These are phyloP conservation scores for Pseudopyrenochaeta lycopersici DNA, from an alignment of 2,329 filamentous ascomycete species.

Conservation along the genomic window DNA sequence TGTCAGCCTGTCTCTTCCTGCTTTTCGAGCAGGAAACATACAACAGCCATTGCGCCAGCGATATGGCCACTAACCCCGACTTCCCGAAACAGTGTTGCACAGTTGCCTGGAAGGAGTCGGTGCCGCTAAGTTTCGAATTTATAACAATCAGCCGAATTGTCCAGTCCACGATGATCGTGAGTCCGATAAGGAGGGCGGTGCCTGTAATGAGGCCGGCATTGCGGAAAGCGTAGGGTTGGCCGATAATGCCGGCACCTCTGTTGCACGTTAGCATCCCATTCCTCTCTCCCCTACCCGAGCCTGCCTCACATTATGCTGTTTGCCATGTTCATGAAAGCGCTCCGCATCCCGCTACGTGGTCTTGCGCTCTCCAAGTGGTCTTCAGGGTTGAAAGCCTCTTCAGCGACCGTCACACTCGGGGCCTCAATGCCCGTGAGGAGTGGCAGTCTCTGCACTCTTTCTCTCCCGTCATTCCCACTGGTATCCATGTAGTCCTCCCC, in stretches of 20 bases:
- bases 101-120: constrained; percentile 93
- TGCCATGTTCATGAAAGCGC: constrained; percentile 99
- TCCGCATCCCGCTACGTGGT: constrained; percentile 84
- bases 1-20: constrained; percentile 27
- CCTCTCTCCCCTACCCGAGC: rapidly evolving
- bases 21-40: constrained; percentile 40
- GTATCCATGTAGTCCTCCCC: constrained; percentile 68
- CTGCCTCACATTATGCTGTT: constrained; percentile 84
- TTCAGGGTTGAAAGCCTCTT: constrained; percentile 64
- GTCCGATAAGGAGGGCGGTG: constrained; percentile 75
- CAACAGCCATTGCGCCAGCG: constrained; percentile 94
- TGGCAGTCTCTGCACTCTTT: constrained; percentile 66
- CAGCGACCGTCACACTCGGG: constrained; percentile 77
- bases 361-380: constrained; percentile 69
- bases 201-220: constrained; percentile 89
- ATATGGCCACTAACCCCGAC: constrained; percentile 87
- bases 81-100: constrained; percentile 95
- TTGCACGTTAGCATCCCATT: constrained; percentile 19
- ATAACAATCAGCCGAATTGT: constrained; percentile 96
- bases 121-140: constrained; percentile 95
- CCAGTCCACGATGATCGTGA: constrained; percentile 94
- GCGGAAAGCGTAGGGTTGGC: constrained; percentile 92
- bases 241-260: constrained; percentile 72
- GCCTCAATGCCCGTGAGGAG: constrained; percentile 85
- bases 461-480: constrained; percentile 38